phyloP scores from a whole-genome alignment of 2,329 filamentous ascomycete species.

The Talaromyces funiculosus region DNA sequence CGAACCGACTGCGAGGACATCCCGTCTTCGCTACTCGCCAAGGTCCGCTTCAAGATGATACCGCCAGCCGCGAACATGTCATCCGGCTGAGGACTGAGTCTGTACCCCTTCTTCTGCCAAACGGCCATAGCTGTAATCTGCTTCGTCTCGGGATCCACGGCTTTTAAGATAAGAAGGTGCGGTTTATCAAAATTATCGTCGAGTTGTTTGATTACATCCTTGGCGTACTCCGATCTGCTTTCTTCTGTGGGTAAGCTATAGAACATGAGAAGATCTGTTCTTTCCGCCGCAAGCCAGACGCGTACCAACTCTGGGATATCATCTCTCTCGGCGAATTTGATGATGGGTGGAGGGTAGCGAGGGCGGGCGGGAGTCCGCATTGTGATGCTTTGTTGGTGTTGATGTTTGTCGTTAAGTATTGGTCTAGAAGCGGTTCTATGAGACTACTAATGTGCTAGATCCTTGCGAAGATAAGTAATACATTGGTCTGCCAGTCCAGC shows the following conservation, averaged over 20 bases:
- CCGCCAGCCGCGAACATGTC: neutral
- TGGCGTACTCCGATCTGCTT: neutral
- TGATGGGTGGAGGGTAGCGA: neutral
- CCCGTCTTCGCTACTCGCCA: neutral
- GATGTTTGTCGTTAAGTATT: neutral
- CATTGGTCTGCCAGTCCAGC: neutral
- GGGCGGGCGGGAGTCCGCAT: neutral
- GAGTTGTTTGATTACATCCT: neutral
- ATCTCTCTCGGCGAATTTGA: conserved; percentile 1
- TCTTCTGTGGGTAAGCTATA: conserved; percentile 2
- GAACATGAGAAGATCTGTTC: conserved; percentile 1
- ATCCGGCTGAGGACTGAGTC: neutral
- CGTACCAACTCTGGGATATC: neutral
- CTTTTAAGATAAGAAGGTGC: neutral
- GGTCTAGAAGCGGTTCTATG: neutral
- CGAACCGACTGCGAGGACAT: neutral
- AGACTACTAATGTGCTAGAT: neutral
- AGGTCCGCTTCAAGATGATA: neutral
- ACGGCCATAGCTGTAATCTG: neutral
- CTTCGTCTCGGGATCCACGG: neutral
- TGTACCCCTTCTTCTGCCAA: conserved; percentile 1
- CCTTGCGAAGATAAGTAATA: neutral
- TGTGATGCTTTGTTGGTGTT: neutral
- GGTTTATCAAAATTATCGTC: neutral
- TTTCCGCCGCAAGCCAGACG: neutral